These are phyloP conservation scores for Shiraia sp. DNA, from an alignment of 2,329 filamentous ascomycete species.

Conservation along the genomic window DNA sequence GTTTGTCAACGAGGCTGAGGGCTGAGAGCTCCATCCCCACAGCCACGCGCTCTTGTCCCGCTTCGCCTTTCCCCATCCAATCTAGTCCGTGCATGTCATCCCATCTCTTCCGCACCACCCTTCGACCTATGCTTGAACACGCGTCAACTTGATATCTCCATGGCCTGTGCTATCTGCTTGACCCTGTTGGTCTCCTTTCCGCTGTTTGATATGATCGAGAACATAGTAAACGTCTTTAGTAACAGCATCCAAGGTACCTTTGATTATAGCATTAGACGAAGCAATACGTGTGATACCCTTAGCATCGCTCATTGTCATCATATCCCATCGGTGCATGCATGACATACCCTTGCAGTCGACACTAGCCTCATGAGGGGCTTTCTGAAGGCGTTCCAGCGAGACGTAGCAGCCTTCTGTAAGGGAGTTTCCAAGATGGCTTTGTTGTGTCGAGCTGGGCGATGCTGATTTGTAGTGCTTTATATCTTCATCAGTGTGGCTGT, in stretches of 20 bases:
- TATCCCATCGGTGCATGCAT: conserved; percentile 65
- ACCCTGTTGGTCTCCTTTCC: neutral
- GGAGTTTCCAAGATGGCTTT: conserved; percentile 49
- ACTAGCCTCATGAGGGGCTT: conserved; percentile 4
- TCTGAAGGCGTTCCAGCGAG: conserved; percentile 58
- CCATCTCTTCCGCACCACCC: neutral
- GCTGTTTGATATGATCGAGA: conserved; percentile 14
- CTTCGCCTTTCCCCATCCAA: conserved; percentile 9
- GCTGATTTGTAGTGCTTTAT: conserved; percentile 6
- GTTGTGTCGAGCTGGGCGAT: conserved; percentile 15
- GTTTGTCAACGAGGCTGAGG: conserved; percentile 31
- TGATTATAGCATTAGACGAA: conserved; percentile 50
- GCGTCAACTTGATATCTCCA: neutral
- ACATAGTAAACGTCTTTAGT: conserved; percentile 25
- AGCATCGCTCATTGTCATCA: conserved; percentile 76
- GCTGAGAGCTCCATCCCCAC: conserved; percentile 21
- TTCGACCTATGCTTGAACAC: neutral
- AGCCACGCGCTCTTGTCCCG: conserved; percentile 20
- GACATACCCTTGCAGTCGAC: too few relatives aligned
- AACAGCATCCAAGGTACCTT: conserved; percentile 17
- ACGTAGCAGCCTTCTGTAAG: conserved; percentile 64
- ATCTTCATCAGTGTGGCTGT: conserved; percentile 15
- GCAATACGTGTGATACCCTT: conserved; percentile 57
- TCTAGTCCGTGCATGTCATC: conserved; percentile 1
- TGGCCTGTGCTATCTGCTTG: neutral